These are phyloP conservation scores for Pharnaceum exiguum DNA, from an alignment of 148 eudicot genomes.

Conservation along the genomic window DNA sequence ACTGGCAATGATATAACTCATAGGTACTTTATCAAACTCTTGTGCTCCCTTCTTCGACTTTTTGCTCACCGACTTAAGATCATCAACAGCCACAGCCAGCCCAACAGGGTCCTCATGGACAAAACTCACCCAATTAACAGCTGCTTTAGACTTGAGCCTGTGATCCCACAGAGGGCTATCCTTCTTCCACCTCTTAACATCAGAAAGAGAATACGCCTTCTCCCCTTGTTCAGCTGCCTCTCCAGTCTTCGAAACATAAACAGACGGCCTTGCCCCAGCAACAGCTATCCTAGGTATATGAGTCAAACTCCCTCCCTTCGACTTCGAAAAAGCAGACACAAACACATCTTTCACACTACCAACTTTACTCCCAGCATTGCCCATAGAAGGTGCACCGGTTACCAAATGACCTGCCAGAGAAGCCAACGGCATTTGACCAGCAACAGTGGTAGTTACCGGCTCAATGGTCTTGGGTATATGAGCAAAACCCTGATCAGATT, in stretches of 20 bases:
- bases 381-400: conserved; percentile 3
- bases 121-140: conserved; percentile 42
- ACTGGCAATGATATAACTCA: conserved; percentile 47
- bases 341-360: conserved; percentile 32
- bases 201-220: conserved; percentile 26
- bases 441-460: conserved; percentile 18
- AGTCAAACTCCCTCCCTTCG: conserved; percentile 15
- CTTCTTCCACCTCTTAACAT: conserved; percentile 36
- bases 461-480: conserved; percentile 16
- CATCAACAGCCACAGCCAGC: conserved; percentile 23
- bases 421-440: conserved; percentile 32
- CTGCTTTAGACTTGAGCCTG: conserved; percentile 43
- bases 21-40: conserved; percentile 24
- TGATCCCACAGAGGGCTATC: conserved; percentile 44
- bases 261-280: conserved; percentile 46
- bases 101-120: conserved; percentile 26
- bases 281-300: conserved; percentile 45
- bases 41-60: conserved; percentile 12
- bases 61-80: conserved; percentile 11
- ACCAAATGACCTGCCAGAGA: conserved; percentile 18
- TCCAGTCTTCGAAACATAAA: conserved; percentile 27
- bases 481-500: conserved; percentile 13
- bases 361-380: conserved; percentile 18
- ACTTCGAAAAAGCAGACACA: conserved; percentile 27
- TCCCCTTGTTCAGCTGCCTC: conserved; percentile 19